A percentile compares a stretch with the other conserved stretches of the same genome.
Evolutionary conservation across 345 rosid species (phyloP).

Genomic region (Clarkia xantiana): DNA sequence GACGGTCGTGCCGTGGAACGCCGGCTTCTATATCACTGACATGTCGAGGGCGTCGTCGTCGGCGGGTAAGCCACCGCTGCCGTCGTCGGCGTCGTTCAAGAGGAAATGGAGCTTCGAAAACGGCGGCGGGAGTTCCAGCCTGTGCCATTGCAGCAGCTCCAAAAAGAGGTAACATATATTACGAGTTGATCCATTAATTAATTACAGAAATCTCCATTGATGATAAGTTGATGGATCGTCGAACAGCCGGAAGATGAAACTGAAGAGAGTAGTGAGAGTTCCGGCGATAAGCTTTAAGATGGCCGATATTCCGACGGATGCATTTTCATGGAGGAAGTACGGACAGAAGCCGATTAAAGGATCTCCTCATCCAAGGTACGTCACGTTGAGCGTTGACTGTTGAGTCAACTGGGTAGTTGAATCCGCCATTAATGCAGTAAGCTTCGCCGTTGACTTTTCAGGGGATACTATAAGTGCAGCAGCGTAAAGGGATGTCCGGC

Average conservation of each 20-base stretch:
- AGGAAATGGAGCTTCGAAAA: conserved; percentile 76
- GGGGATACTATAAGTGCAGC: conserved; percentile 98
- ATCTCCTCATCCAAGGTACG: conserved; percentile 91
- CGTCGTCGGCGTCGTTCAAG: conserved; percentile 40
- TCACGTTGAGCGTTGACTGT: too few relatives aligned
- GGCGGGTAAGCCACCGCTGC: conserved; percentile 49
- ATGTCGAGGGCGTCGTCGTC: conserved; percentile 20
- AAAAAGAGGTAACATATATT: conserved; percentile 83
- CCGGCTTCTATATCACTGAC: conserved; percentile 50
- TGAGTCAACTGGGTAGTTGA: too few relatives aligned
- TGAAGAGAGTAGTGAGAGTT: conserved; percentile 63
- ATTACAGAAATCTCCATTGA: too few relatives aligned
- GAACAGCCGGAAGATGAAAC: conserved; percentile 59
- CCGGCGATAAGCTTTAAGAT: conserved; percentile 85
- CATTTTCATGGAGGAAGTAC: conserved; percentile 90
- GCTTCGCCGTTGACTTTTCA: too few relatives aligned
- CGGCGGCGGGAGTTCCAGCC: conserved; percentile 46
- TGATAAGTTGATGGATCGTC: too few relatives aligned
- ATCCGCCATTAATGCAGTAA: too few relatives aligned
- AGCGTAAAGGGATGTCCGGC: conserved; percentile 93
- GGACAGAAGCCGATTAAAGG: conserved; percentile 99
- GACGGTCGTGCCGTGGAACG: conserved; percentile 22
- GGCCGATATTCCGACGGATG: conserved; percentile 95
- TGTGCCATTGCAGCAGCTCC: conserved; percentile 77
- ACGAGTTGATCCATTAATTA: too few relatives aligned